phyloP scores from a whole-genome alignment of 495 filamentous ascomycete species.

The Pyronema domesticum region DNA sequence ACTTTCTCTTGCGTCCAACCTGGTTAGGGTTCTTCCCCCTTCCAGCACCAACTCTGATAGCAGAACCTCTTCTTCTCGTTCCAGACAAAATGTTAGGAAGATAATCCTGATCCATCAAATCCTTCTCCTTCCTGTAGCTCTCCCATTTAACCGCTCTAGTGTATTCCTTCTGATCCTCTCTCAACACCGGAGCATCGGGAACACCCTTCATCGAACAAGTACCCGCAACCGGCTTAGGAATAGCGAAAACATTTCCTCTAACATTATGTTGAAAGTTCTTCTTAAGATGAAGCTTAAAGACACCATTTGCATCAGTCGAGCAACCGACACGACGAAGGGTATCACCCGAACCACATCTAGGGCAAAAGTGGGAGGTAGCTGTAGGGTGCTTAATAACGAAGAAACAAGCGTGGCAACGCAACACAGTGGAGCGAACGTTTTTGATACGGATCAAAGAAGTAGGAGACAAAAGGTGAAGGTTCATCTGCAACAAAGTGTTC shows the following conservation, averaged over 20 bases:
- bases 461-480: constrained; percentile 74
- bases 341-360: constrained; percentile 59
- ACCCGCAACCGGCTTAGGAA: constrained; percentile 79
- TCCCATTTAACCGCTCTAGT: constrained; percentile 41
- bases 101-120: constrained; percentile 91
- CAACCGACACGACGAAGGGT: constrained; percentile 76
- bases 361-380: constrained; percentile 82
- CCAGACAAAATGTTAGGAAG: constrained; percentile 74
- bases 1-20: too few species aligned
- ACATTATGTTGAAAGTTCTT: constrained; percentile 89
- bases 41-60: constrained; percentile 69
- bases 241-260: constrained; percentile 69
- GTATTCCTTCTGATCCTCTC: constrained; percentile 96
- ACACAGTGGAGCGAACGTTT: constrained; percentile 65
- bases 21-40: constrained; percentile 27
- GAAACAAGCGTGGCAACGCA: constrained; percentile 93
- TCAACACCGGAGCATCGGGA: constrained; percentile 50
- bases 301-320: constrained; percentile 59
- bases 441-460: constrained; percentile 51
- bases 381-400: constrained; percentile 48
- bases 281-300: constrained; percentile 77
- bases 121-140: constrained; percentile 48
- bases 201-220: constrained; percentile 54
- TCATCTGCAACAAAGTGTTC: constrained; percentile 85
- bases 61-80: constrained; percentile 41